Evolutionary conservation across 208 protist species (phyloP).

Genomic region (Trypanosoma conorhini): DNA sequence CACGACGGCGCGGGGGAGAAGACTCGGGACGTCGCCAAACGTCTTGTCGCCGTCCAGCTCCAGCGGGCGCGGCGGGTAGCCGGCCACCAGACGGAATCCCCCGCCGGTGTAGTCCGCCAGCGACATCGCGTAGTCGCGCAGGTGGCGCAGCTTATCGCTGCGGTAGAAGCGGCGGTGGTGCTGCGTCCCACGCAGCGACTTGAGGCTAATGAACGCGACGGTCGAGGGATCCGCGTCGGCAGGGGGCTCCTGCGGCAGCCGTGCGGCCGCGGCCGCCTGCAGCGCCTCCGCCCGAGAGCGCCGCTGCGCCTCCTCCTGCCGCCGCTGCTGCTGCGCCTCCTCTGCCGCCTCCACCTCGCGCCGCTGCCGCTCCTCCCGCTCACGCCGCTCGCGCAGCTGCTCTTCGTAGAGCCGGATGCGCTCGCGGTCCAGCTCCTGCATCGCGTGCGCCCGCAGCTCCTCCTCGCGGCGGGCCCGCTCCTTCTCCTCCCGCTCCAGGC

Average conservation of each 20-base stretch:
- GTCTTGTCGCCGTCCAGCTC: conserved; percentile 39
- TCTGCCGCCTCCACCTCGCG: conserved; percentile 28
- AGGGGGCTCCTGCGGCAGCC: conserved; percentile 49
- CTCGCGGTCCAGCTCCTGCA: conserved; percentile 58
- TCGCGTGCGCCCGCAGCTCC: conserved; percentile 38
- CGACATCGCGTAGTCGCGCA: conserved; percentile 53
- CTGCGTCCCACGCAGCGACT: conserved; percentile 45
- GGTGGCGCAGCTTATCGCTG: conserved; percentile 48
- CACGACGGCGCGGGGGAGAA: conserved; percentile 70
- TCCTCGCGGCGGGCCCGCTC: conserved; percentile 51
- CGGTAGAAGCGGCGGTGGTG: conserved; percentile 63
- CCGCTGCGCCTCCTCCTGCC: conserved; percentile 12
- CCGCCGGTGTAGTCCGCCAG: conserved; percentile 54
- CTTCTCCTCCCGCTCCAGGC: conserved; percentile 59
- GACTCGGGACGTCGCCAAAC: conserved; percentile 48
- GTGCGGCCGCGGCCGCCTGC: conserved; percentile 20
- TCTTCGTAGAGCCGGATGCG: conserved; percentile 52
- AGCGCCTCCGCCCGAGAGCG: background rate
- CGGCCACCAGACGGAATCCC: conserved; percentile 56
- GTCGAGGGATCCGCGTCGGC: conserved; percentile 27
- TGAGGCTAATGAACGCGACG: conserved; percentile 52
- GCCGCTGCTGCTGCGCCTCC: conserved; percentile 13
- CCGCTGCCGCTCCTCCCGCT: conserved; percentile 5
- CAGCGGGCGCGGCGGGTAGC: conserved; percentile 65
- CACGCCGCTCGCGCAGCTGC: conserved; percentile 10